Conservation (phyloP, 805 yeast species). For the Cyberlindnera lachancei region DNA sequence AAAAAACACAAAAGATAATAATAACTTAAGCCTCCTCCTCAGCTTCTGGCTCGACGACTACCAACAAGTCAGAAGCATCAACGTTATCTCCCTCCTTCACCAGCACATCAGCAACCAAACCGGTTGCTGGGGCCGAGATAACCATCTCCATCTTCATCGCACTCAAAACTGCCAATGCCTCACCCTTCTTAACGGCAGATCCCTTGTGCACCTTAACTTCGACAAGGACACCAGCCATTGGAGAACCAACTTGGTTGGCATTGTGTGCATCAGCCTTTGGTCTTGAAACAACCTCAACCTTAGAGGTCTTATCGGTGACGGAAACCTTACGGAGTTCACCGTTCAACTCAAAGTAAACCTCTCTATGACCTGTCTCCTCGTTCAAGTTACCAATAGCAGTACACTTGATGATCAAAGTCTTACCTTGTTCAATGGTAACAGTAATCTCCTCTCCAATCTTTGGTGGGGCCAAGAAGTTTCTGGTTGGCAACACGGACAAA, state of each 20-base stretch:
- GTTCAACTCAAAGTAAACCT: conserved; percentile 94
- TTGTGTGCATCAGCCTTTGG: conserved; percentile 86
- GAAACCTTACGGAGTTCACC: conserved; percentile 97
- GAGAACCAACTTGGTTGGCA: conserved; percentile 93
- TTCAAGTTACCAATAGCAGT: conserved; percentile 90
- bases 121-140: conserved; percentile 83
- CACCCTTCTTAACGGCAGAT: conserved; percentile 90
- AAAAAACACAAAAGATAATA: background rate
- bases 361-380: conserved; percentile 81
- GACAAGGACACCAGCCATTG: conserved; percentile 98
- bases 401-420: conserved; percentile 81
- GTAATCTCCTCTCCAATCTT: conserved; percentile 81
- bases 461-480: conserved; percentile 82
- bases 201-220: conserved; percentile 90
- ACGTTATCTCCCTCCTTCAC: conserved; percentile 92
- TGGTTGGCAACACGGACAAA: conserved; percentile 88
- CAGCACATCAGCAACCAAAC: conserved; percentile 68
- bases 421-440: conserved; percentile 92
- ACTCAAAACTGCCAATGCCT: conserved; percentile 84
- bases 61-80: conserved; percentile 86
- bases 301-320: conserved; percentile 79
- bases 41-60: conserved; percentile 36
- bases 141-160: conserved; percentile 99
- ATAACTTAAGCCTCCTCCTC: conserved; percentile 7
- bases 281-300: conserved; percentile 77